These are phyloP conservation scores for Claviceps monticola DNA, from an alignment of 2,329 filamentous ascomycete genomes.

Conservation along the genomic window DNA sequence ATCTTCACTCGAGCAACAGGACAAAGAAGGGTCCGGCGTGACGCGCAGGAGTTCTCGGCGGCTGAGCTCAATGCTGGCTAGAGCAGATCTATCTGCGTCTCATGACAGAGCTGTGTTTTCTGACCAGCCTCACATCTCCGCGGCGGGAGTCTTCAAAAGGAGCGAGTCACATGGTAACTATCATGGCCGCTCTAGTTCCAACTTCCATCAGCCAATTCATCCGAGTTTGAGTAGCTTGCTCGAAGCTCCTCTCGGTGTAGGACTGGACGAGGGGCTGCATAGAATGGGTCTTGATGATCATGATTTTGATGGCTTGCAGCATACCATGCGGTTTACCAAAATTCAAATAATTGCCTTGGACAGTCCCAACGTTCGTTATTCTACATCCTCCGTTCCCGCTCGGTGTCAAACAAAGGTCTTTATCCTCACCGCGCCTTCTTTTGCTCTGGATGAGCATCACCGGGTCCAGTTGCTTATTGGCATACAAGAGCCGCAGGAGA, in stretches of 20 bases:
- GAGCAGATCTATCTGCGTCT: constrained; percentile 74
- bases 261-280: constrained; percentile 59
- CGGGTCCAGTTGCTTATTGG: constrained; percentile 49
- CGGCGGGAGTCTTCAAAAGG: constrained; percentile 38
- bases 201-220: constrained; percentile 31
- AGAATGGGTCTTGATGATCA: constrained; percentile 60
- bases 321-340: constrained; percentile 59
- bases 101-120: constrained; percentile 71
- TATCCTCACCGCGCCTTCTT: constrained; percentile 47
- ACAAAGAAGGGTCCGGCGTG: constrained; percentile 39
- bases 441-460: constrained; percentile 37
- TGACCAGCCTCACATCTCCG: constrained; percentile 40
- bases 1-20: constrained; percentile 54
- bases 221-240: constrained; percentile 47
- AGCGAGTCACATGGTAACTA: constrained; percentile 53
- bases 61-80: constrained; percentile 80
- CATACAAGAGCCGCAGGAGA: constrained; percentile 55
- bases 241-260: constrained; percentile 53
- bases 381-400: constrained; percentile 38
- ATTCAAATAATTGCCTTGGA: constrained; percentile 54
- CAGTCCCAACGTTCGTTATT: constrained; percentile 46
- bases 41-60: constrained; percentile 54
- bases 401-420: constrained; percentile 48
- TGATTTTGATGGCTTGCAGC: constrained; percentile 55
- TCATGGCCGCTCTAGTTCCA: constrained; percentile 25